Percentiles rank a stretch among this genome's conserved stretches.
Conservation (phyloP, 2,329 filamentous ascomycete species). For the Pyrenophora seminiperda region DNA sequence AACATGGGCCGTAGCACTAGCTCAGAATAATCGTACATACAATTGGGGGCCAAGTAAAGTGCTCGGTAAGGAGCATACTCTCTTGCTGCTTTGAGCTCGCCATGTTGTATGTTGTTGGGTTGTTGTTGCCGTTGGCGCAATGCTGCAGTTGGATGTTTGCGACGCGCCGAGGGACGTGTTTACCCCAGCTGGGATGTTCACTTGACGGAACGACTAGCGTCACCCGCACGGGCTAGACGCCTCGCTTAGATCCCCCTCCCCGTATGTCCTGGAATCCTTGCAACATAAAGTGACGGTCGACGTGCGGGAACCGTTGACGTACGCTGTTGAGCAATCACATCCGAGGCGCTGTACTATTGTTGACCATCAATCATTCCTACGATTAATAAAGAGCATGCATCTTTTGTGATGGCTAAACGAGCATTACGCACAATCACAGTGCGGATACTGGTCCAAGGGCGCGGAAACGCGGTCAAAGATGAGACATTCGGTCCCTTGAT, state of each 20-base stretch:
- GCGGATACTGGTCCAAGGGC: not conserved
- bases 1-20: too few species aligned
- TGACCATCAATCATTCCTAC: too few species aligned
- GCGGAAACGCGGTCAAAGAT: not conserved
- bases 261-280: not conserved
- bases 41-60: constrained; percentile 91
- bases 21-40: constrained; percentile 57
- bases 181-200: constrained; percentile 21
- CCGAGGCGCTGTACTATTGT: too few species aligned
- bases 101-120: constrained; percentile 39
- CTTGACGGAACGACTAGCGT: constrained; percentile 13
- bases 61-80: constrained; percentile 81
- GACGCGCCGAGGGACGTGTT: constrained; percentile 30
- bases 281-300: not conserved
- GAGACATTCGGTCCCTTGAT: constrained; percentile 9
- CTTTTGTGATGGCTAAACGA: not conserved
- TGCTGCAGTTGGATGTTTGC: constrained; percentile 22
- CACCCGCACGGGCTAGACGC: constrained; percentile 9
- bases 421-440: too few species aligned
- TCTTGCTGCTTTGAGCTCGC: constrained; percentile 53
- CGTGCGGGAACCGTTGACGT: not conserved
- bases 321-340: not conserved
- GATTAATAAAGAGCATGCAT: not conserved
- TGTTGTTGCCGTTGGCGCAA: constrained; percentile 14
- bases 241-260: constrained; percentile 8